phyloP scores from a whole-genome alignment of 805 yeast species.

The Wickerhamomyces tratensis region DNA sequence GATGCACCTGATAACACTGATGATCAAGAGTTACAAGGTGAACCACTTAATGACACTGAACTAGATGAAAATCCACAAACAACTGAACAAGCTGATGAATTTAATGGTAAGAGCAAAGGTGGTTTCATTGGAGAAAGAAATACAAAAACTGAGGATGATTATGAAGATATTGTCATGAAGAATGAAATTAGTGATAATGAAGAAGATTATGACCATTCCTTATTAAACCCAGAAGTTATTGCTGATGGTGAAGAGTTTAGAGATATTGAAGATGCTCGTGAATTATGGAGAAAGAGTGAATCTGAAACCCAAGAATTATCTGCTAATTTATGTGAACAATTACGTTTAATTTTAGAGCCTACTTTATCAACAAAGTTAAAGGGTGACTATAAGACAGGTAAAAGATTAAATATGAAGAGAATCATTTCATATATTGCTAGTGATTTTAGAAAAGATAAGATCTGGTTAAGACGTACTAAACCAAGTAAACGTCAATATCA shows the following conservation, averaged over 20 bases:
- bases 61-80: constrained; percentile 20
- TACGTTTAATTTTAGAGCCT: constrained; percentile 88
- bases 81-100: constrained; percentile 30
- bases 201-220: constrained; percentile 12
- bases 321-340: constrained; percentile 82
- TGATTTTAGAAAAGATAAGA: constrained; percentile 93
- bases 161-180: constrained; percentile 22
- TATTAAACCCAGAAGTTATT: constrained; percentile 12
- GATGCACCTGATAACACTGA: constrained; percentile 14
- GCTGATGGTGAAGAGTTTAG: constrained; percentile 30
- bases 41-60: constrained; percentile 10
- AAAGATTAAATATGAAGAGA: constrained; percentile 92
- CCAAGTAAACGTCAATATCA: constrained; percentile 97
- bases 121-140: constrained; percentile 41
- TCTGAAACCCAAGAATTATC: constrained; percentile 81
- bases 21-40: constrained; percentile 23
- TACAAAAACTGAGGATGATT: constrained; percentile 10
- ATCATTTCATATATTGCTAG: constrained; percentile 97
- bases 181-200: constrained; percentile 23
- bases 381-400: constrained; percentile 97
- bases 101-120: constrained; percentile 39
- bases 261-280: constrained; percentile 56
- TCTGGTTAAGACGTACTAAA: constrained; percentile 95
- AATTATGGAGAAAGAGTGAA: constrained; percentile 78
- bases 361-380: constrained; percentile 89